phyloP scores from a whole-genome alignment of 2,329 filamentous ascomycete species.

The Clonostachys solani region DNA sequence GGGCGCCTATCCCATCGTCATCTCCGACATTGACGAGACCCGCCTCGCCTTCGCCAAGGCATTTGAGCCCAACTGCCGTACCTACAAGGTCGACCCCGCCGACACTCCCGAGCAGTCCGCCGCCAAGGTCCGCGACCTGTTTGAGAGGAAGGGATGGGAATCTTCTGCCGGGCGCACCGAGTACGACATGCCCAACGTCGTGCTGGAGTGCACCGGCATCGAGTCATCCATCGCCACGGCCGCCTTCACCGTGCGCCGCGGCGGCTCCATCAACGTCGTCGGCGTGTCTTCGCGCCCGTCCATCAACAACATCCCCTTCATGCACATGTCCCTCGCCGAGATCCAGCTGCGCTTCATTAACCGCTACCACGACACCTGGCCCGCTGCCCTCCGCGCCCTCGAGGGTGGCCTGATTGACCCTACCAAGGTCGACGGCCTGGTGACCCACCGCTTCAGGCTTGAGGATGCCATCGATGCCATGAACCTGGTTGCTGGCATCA shows the following conservation, averaged over 20 bases:
- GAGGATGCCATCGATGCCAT: not conserved
- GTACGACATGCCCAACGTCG: constrained; percentile 51
- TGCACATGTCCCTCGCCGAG: constrained; percentile 60
- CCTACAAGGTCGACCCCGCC: constrained; percentile 2
- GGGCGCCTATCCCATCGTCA: constrained; percentile 58
- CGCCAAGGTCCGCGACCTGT: constrained; percentile 26
- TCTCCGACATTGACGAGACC: constrained; percentile 52
- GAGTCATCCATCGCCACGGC: constrained; percentile 60
- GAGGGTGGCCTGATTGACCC: constrained; percentile 52
- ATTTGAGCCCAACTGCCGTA: constrained; percentile 2
- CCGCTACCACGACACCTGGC: constrained; percentile 56
- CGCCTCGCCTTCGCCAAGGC: constrained; percentile 3
- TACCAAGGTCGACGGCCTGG: not conserved
- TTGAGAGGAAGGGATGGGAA: constrained; percentile 28
- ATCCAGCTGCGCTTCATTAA: constrained; percentile 67
- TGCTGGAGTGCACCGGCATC: constrained; percentile 63
- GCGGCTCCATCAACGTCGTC: constrained; percentile 59
- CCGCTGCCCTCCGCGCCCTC: constrained; percentile 57
- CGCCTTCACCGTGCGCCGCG: constrained; percentile 49
- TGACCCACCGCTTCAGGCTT: not conserved
- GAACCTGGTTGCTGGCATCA: not conserved
- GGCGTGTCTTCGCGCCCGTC: constrained; percentile 48
- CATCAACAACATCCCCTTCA: constrained; percentile 40
- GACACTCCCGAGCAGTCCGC: constrained; percentile 2
- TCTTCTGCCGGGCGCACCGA: constrained; percentile 21